Evolutionary conservation across 371 early-diverging fungal species (phyloP), one percentile per base, ranked within the genome.

Genomic region (Paraphysoderma sedebokerense): DNA sequence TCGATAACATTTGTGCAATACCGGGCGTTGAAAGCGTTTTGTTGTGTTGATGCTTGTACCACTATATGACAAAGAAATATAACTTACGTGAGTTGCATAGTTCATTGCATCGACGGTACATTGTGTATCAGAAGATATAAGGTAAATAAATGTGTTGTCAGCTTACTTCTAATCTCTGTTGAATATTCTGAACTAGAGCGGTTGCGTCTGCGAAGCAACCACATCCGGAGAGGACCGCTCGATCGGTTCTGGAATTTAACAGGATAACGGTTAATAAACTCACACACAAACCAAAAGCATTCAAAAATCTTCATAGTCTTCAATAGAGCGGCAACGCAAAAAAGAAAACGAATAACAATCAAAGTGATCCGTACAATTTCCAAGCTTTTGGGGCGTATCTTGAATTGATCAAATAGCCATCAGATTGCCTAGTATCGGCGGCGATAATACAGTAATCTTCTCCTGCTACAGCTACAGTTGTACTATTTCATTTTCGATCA

Each of bases 371-470:
- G 49, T 68, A 72, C 68, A 99, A 64, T 58, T 75, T 73, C 61
- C 81, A 92, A 31, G 89, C 82, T 64, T 99, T 98, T 27, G 97
- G 90, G 30, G 79, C 69, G 59, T 85, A 85, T 52, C 99, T 78
- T 13, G 91, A 74, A 69, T 98, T 91, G 68, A 99, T 98, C 51
- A 58, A 70, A 72, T 91, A 97, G 23, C 88, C 96, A 50, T 90
- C 84, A 58, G 87, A 86, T 66, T 92, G 92, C 49, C 99, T 81
- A 15, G 99, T 98, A 65, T 99, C 99, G 22, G 87, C 80, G 23
- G 97, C 98, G 28, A 98, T 70, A 13, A 99, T 65, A 57, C 86
- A 82, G 58, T 82, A 99, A 68, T 98, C 96, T 32, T 82, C 72
- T 38, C 97, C 96, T 34, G 89, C 88, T 62, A 99, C 82, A 38